Base-by-base conservation (phyloP, 495 filamentous ascomycete genomes). In the Talaromyces thailandensis region DNA sequence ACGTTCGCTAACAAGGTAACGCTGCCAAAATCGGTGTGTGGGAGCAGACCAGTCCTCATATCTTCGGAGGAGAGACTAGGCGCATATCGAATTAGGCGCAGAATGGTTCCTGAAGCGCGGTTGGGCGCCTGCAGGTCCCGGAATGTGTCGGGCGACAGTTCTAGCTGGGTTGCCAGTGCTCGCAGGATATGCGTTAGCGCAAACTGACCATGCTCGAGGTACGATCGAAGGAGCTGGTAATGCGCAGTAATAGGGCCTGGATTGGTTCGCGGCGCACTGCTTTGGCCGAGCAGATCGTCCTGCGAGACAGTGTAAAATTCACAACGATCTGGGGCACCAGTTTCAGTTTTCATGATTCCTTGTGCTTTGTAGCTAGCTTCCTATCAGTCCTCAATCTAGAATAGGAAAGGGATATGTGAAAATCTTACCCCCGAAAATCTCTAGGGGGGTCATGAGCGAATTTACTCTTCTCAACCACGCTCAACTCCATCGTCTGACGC, bases 1-100 rank as follows among this genome's bases (percentile, higher is more conserved):
- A 79, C 72, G 62, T 71, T 76, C 76, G 82, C 83, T 6, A 86
- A 78, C 26, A 84, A 71, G 12, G 83, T 84, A 58, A 85, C 71
- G 55, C 76, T 79, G 69, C 79, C 78, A 67, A 84, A 77, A 73
- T 86, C 83, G 51, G 83, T 86, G 69, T 86, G 82, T 72, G 35
- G 35, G 6, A 58, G 31, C 28, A 58, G n/a, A 58, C 56, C 31
- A 18, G 56, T 58, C 12, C 56, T 28, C 26, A 32, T 32, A 21
- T 58, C 56, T 1, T 7, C 29, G 8, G 9, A n/a, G 26, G n/a
- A n/a, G 26, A 35, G 57, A 31, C 29, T 31, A 56, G 64, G 64
- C 18, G 64, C 48, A 48, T 58, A 64, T 11, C 58, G 62, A 28
- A 66, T 60, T 29, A 66, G 21, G 7, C 64, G 64, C 8, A 64